phyloP scores from a whole-genome alignment of 495 filamentous ascomycete species.

The Lasiosphaeria miniovina region DNA sequence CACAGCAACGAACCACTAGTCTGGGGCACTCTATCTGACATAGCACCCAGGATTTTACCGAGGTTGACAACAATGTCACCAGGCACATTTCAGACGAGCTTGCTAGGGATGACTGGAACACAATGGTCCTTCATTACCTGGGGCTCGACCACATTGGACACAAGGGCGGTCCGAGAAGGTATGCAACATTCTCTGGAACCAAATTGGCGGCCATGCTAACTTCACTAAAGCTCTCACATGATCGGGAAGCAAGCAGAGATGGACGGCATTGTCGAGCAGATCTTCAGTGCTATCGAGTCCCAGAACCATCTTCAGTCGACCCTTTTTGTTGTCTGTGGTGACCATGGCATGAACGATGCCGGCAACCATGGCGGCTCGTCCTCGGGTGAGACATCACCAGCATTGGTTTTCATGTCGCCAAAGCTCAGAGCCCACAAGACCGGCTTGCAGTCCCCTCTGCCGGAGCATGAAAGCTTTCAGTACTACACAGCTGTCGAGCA shows the following conservation, averaged over 20 bases:
- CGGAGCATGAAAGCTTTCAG: conserved; percentile 58
- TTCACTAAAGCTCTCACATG: conserved; percentile 71
- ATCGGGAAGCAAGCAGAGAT: conserved; percentile 89
- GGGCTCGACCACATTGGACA: conserved; percentile 98
- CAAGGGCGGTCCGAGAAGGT: conserved; percentile 89
- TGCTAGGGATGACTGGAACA: conserved; percentile 78
- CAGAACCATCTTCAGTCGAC: conserved; percentile 69
- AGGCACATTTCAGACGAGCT: conserved; percentile 80
- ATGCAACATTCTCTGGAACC: neutral
- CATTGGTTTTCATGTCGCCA: conserved; percentile 87
- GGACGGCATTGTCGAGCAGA: conserved; percentile 73
- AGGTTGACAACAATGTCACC: conserved; percentile 97
- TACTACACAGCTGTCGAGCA: conserved; percentile 86
- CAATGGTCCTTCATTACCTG: conserved; percentile 90
- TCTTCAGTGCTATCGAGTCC: conserved; percentile 72
- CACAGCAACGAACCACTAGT: conserved; percentile 18
- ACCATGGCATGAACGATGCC: conserved; percentile 99
- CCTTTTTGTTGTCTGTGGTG: conserved; percentile 82
- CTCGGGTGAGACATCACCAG: conserved; percentile 88
- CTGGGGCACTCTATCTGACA: neutral
- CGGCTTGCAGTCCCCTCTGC: conserved; percentile 43
- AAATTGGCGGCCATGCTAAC: conserved; percentile 2
- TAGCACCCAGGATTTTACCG: conserved; percentile 79
- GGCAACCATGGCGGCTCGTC: conserved; percentile 95
- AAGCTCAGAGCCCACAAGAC: conserved; percentile 61